Evolutionary conservation across 2,329 filamentous ascomycete genomes (phyloP).

Genomic region (Cadophora sp.): DNA sequence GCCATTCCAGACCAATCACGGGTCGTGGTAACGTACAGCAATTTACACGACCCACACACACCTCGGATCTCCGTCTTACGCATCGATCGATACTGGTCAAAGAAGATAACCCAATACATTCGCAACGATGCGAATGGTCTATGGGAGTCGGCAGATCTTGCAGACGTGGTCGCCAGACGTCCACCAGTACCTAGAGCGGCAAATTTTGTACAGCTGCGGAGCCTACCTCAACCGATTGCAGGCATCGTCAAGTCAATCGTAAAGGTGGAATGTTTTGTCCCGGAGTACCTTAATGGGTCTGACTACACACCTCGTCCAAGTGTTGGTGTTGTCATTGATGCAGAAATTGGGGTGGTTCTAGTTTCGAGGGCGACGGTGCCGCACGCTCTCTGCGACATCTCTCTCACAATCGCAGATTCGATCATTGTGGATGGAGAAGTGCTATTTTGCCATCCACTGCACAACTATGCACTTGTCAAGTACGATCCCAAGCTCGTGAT

Average conservation of each 20-base stretch:
- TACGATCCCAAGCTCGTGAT: slow-evolving; percentile 93
- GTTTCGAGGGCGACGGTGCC: slow-evolving; percentile 94
- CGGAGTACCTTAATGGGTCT: slow-evolving; percentile 96
- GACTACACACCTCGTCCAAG: slow-evolving; percentile 72
- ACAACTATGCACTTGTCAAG: slow-evolving; percentile 95
- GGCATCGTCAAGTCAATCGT: slow-evolving; percentile 95
- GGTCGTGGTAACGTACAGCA: slow-evolving; percentile 94
- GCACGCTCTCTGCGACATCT: slow-evolving; percentile 96
- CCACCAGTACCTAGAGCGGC: slow-evolving; percentile 77
- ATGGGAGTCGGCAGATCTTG: slow-evolving; percentile 93
- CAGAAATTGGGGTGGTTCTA: slow-evolving; percentile 95
- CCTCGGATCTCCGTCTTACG: slow-evolving; percentile 91
- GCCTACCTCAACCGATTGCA: slow-evolving; percentile 90
- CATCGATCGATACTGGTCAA: slow-evolving; percentile 94
- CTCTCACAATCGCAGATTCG: slow-evolving; percentile 93
- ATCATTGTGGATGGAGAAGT: slow-evolving; percentile 95
- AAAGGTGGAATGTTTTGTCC: slow-evolving; percentile 90
- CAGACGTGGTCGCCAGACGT: slow-evolving; percentile 81
- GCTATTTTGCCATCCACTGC: slow-evolving; percentile 92
- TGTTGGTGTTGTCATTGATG: slow-evolving; percentile 95
- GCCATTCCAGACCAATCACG: slow-evolving; percentile 81
- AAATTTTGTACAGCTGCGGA: slow-evolving; percentile 90
- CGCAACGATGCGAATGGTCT: slow-evolving; percentile 89
- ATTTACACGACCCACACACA: slow-evolving; percentile 92
- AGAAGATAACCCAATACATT: slow-evolving; percentile 90